Evolutionary conservation across 352 stramenopile genomes (phyloP), one percentile per base, ranked within the genome.

Genomic region (Globisporangium middletonii): DNA sequence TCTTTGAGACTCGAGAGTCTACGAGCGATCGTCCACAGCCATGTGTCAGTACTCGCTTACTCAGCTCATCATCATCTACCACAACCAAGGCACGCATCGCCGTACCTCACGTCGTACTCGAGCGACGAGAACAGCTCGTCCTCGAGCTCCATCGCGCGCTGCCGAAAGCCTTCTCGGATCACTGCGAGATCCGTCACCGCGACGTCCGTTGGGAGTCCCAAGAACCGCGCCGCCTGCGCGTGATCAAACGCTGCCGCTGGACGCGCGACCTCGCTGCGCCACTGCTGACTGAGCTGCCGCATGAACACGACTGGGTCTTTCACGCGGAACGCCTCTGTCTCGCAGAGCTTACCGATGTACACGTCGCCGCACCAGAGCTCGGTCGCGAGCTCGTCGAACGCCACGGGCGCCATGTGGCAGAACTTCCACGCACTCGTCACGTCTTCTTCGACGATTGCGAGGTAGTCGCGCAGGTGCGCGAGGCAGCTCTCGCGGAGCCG

Each of bases 361-460:
- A 97, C 92, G 37, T 94, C 95, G 64, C 94, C 80, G 63, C 93
- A 98, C 76, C 93, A 98, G 3, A 98, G 59, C 67, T 98, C 95
- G 53, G 92, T 64, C 19, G 90, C 70, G 0, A 99, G 75, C 26
- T 97, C 79, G 2, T 79, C 73, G 64, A 97, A 99, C 0, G 78
- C 65, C 49, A 98, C 73, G 16, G 85, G 86, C 27, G 94, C 92
- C 71, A 98, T 98, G 2, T 89, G 86, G 43, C 78, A 94, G 63
- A 95, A 98, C 35, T 89, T 79, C 79, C 96, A 99, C 45, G 88
- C 67, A 33, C 75, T 81, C 6, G 75, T 82, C 12, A 85, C 81
- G 59, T 98, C 92, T 68, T 98, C 86, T 67, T 85, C 76, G 42
- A 98, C 65, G 47, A 79, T 73, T 38, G 86, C 79, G 13, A 92